Evolutionary conservation across 106 monocot species (phyloP).

Genomic region (Apostasia ramifera): DNA sequence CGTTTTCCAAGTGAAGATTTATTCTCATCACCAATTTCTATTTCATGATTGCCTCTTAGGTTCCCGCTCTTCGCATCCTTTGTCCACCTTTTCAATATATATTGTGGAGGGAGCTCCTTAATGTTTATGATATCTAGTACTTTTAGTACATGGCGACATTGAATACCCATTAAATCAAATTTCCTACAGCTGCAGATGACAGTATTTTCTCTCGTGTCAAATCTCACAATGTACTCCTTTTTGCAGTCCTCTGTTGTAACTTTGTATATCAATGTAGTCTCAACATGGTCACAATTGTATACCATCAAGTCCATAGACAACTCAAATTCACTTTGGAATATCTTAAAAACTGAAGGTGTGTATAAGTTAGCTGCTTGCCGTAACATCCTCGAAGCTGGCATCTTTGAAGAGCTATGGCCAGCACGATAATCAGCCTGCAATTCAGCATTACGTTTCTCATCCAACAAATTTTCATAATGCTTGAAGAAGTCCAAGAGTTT

Average conservation of each 20-base stretch:
- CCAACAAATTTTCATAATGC: constrained; percentile 5
- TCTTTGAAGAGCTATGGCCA: background rate
- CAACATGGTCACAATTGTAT: background rate
- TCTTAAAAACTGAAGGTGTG: background rate
- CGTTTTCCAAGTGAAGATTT: constrained; percentile 11
- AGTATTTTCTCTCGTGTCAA: background rate
- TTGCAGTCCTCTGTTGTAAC: constrained; percentile 2
- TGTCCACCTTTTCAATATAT: constrained; percentile 9
- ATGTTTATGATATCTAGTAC: constrained; percentile 11
- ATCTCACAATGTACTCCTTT: constrained; percentile 10
- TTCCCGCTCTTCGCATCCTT: constrained; percentile 4
- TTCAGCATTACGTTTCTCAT: constrained; percentile 10
- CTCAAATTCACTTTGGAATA: constrained; percentile 8
- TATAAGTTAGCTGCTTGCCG: constrained; percentile 6
- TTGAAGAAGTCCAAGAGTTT: constrained; percentile 5
- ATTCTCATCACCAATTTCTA: constrained; percentile 6
- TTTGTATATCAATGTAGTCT: background rate
- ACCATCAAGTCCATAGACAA: constrained; percentile 9
- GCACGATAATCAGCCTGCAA: constrained; percentile 8
- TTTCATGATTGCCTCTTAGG: background rate
- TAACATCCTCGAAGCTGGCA: constrained; percentile 2
- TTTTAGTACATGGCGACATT: constrained; percentile 11
- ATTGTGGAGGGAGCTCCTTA: constrained; percentile 2
- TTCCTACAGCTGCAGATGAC: constrained; percentile 6
- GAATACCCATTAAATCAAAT: constrained; percentile 13